A percentile compares a stretch with the other conserved stretches of the same genome.
phyloP scores from a whole-genome alignment of 768 basidiomycete genomes.

The Rhodosporidiobolus odoratus region DNA sequence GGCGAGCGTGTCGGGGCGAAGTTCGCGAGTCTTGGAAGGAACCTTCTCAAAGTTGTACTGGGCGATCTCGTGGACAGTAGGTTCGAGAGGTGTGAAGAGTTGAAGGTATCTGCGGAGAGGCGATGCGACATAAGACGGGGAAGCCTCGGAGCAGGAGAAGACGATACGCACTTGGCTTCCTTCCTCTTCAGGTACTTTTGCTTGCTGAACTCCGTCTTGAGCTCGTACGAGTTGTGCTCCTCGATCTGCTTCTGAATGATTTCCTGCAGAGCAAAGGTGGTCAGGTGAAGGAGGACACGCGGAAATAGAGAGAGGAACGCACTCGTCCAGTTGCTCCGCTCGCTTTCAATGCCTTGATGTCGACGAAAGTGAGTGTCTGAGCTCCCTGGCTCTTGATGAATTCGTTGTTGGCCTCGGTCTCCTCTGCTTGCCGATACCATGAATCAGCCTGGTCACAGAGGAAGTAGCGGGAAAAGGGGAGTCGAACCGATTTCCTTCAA shows the following conservation, averaged over 20 bases:
- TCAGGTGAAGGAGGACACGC: background rate
- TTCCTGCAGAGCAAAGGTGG: slow-evolving; percentile 55
- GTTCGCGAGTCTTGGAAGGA: slow-evolving; percentile 63
- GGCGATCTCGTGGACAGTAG: slow-evolving; percentile 78
- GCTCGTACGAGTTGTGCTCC: slow-evolving; percentile 78
- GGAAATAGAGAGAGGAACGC: slow-evolving; percentile 55
- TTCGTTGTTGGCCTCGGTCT: slow-evolving; percentile 94
- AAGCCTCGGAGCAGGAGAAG: slow-evolving; percentile 2
- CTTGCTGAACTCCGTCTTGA: slow-evolving; percentile 98
- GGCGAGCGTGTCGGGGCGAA: slow-evolving; percentile 80
- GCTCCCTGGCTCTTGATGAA: slow-evolving; percentile 62
- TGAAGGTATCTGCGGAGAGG: slow-evolving; percentile 65
- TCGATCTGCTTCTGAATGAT: slow-evolving; percentile 94
- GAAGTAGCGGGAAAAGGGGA: slow-evolving; percentile 29
- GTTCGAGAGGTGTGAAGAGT: slow-evolving; percentile 77
- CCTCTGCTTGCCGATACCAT: slow-evolving; percentile 53
- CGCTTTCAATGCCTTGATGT: slow-evolving; percentile 76
- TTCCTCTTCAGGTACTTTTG: slow-evolving; percentile 97
- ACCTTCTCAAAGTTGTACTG: slow-evolving; percentile 85
- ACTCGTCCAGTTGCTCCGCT: slow-evolving; percentile 60
- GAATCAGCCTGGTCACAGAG: too few species aligned
- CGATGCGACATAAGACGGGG: background rate
- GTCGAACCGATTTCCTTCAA: slow-evolving; percentile 74
- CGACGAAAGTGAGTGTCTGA: slow-evolving; percentile 72
- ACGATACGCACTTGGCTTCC: slow-evolving; percentile 73